Percentiles rank a stretch among this genome's conserved stretches.
phyloP scores from a whole-genome alignment of 805 yeast genomes.

The Wickerhamomyces bovis region DNA sequence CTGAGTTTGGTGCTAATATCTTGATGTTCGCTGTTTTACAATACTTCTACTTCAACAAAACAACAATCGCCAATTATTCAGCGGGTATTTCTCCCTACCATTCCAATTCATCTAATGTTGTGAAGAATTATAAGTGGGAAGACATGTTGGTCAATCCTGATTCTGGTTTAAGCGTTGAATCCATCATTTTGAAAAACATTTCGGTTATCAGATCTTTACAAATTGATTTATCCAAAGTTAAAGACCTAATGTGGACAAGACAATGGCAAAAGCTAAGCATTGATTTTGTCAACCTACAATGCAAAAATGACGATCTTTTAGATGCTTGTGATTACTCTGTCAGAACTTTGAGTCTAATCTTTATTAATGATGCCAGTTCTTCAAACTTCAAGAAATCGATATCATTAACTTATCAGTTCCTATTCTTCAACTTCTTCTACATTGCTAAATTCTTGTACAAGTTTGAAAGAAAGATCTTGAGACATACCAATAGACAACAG shows the following conservation, averaged over 20 bases:
- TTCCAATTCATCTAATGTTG: conserved; percentile 33
- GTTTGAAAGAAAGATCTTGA: conserved; percentile 19
- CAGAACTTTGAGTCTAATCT: conserved; percentile 20
- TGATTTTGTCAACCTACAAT: conserved; percentile 17
- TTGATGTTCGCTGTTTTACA: conserved; percentile 38
- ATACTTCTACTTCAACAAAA: conserved; percentile 23
- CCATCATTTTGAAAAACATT: conserved; percentile 33
- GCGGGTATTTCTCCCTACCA: conserved; percentile 33
- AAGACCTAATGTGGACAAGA: conserved; percentile 33
- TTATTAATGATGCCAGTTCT: conserved; percentile 21
- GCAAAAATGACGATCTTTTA: conserved; percentile 21
- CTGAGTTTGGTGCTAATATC: conserved; percentile 38
- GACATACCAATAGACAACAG: conserved; percentile 9
- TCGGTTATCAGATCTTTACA: conserved; percentile 28
- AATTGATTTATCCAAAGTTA: conserved; percentile 31
- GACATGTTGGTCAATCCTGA: conserved; percentile 20
- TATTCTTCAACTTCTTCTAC: conserved; percentile 23
- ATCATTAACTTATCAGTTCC: conserved; percentile 18
- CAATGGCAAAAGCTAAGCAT: conserved; percentile 24
- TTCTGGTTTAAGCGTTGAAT: conserved; percentile 32
- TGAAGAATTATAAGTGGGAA: conserved; percentile 31
- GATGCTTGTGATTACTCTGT: conserved; percentile 25
- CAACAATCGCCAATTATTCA: conserved; percentile 28
- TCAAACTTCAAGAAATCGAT: conserved; percentile 19
- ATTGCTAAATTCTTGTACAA: conserved; percentile 20